Percentiles rank a stretch among this genome's conserved stretches.
phyloP scores from a whole-genome alignment of 345 rosid species.

The Eucalyptus marginata region DNA sequence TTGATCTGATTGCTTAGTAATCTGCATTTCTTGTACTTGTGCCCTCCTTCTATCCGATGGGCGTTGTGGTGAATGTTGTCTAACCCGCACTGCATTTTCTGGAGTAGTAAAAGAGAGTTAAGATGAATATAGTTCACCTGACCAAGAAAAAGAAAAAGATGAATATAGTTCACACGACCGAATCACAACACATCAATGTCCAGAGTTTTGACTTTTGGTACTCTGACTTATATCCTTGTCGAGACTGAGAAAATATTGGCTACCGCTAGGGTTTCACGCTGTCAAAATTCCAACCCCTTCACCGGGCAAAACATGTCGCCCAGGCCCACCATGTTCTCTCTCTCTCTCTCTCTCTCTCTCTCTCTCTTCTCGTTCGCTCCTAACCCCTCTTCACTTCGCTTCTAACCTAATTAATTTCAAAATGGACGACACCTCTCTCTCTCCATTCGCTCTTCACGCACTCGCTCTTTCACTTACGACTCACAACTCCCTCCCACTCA shows the following conservation, averaged over 20 bases:
- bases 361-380: no score
- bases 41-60: background rate
- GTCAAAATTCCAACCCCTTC: no score
- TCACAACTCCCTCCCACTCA: no score
- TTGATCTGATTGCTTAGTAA: background rate
- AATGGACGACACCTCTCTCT: no score
- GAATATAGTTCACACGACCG: background rate
- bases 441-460: no score
- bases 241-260: background rate
- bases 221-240: background rate
- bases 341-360: no score
- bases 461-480: no score
- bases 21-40: background rate
- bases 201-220: background rate
- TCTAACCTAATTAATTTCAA: no score
- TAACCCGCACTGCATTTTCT: background rate
- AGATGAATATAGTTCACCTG: background rate
- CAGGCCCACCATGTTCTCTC: no score
- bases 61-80: background rate
- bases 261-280: no score
- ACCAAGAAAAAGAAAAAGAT: background rate
- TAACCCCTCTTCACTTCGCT: no score
- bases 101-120: background rate
- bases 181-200: background rate
- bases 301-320: no score